Conservation (phyloP, 2,329 filamentous ascomycete genomes). For the Calonectria pseudoturangicola region DNA sequence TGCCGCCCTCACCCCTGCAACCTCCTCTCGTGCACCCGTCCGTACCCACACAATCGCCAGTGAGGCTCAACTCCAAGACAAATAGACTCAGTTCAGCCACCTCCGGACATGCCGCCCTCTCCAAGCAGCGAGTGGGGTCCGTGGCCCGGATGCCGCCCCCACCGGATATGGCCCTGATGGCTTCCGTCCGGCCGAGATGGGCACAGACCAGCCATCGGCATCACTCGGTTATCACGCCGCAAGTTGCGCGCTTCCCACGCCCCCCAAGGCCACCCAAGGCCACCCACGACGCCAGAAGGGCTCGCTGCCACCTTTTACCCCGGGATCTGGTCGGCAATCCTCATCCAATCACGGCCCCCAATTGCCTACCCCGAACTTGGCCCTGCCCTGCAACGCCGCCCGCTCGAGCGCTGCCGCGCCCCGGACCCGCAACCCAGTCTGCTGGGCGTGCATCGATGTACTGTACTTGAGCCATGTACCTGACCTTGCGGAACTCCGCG, state of each 20-base stretch:
- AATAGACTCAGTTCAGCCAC: slow-evolving; percentile 36
- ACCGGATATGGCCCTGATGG: slow-evolving; percentile 40
- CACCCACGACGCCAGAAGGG: not conserved
- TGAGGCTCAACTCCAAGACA: slow-evolving; percentile 18
- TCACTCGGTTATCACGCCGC: slow-evolving; percentile 51
- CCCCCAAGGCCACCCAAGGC: not conserved
- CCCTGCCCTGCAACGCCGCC: not conserved
- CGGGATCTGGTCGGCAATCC: slow-evolving; percentile 49
- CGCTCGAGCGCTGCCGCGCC: slow-evolving; percentile 27
- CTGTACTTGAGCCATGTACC: slow-evolving; percentile 25
- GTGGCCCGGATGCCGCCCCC: slow-evolving; percentile 41
- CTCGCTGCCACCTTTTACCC: slow-evolving; percentile 38
- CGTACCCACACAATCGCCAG: slow-evolving; percentile 15
- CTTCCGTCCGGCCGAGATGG: slow-evolving; percentile 54
- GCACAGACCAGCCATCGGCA: slow-evolving; percentile 55
- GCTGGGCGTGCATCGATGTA: slow-evolving; percentile 12
- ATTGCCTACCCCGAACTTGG: slow-evolving; percentile 28
- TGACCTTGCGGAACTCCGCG: not conserved
- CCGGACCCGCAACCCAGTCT: slow-evolving; percentile 32
- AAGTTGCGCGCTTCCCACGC: slow-evolving; percentile 11
- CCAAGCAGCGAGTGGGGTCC: slow-evolving; percentile 35
- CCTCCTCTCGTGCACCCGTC: not conserved
- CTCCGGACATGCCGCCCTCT: slow-evolving; percentile 42
- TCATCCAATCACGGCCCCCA: slow-evolving; percentile 44
- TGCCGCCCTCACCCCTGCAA: not conserved